phyloP scores from a whole-genome alignment of 2,329 filamentous ascomycete genomes.

The Fusarium nanum region DNA sequence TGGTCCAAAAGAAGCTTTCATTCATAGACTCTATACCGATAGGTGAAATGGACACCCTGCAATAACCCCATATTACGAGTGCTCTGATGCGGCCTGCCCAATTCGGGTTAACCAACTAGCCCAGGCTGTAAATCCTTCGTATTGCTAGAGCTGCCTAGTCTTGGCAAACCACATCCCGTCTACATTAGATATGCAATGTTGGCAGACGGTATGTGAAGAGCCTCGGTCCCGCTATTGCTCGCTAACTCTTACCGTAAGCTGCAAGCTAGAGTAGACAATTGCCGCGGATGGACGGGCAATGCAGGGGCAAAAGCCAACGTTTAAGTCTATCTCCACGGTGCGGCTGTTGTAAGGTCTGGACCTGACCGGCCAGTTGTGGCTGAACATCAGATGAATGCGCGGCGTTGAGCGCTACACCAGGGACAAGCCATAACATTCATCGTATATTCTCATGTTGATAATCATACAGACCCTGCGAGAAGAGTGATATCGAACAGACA shows the following conservation, averaged over 20 bases:
- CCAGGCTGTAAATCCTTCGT: rapidly evolving
- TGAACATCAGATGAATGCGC: not conserved
- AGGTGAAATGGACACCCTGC: rapidly evolving
- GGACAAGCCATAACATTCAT: not conserved
- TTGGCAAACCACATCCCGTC: not conserved
- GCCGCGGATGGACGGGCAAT: not conserved
- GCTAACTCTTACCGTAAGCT: not conserved
- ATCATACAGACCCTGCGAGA: no score
- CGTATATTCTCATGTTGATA: no score
- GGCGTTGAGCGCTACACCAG: not conserved
- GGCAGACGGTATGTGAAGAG: not conserved
- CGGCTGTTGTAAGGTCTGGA: not conserved
- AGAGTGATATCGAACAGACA: no score
- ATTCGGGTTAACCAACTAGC: rapidly evolving
- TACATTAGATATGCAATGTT: not conserved
- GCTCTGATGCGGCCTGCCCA: rapidly evolving
- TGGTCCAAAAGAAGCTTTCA: no score
- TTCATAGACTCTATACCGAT: not conserved
- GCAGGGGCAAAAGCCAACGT: rapidly evolving
- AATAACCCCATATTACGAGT: rapidly evolving
- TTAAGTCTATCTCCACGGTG: not conserved
- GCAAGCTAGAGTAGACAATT: not conserved
- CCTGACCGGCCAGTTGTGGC: not conserved
- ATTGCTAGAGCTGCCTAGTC: rapidly evolving
- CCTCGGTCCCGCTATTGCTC: not conserved